Percentiles rank a stretch among this genome's conserved stretches.
phyloP scores from a whole-genome alignment of 208 protist genomes.

The Tritrichomonas foetus region DNA sequence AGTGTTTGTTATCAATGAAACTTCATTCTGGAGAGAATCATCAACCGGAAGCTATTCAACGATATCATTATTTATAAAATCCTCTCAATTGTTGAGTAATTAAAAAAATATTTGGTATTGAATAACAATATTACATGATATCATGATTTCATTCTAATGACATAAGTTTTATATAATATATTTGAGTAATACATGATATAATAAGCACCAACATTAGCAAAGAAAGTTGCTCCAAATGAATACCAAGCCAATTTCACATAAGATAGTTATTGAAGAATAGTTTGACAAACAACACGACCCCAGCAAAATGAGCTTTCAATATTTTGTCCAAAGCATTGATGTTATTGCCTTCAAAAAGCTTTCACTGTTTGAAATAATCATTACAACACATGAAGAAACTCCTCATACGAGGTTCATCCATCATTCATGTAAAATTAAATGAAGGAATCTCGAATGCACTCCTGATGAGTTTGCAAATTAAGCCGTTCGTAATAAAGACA shows the following conservation, averaged over 20 bases:
- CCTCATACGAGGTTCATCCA: neutral
- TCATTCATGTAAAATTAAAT: neutral
- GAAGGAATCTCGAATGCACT: neutral
- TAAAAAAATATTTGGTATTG: too few relatives aligned
- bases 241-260: neutral
- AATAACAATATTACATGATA: too few relatives aligned
- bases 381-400: neutral
- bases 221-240: neutral
- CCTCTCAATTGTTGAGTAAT: too few relatives aligned
- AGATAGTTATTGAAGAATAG: neutral
- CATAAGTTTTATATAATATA: too few relatives aligned
- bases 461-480: neutral
- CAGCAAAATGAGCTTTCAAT: neutral
- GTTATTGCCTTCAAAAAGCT: neutral
- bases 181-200: neutral
- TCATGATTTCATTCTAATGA: too few relatives aligned
- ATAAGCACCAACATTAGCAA: neutral
- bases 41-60: too few relatives aligned
- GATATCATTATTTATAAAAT: too few relatives aligned
- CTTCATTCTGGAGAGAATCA: too few relatives aligned
- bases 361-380: neutral
- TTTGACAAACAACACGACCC: neutral
- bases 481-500: neutral
- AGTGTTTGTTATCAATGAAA: too few relatives aligned
- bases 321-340: neutral